A percentile compares a stretch with the other conserved stretches of the same genome.
phyloP scores from a whole-genome alignment of 495 filamentous ascomycete genomes.

The Poronia punctata region DNA sequence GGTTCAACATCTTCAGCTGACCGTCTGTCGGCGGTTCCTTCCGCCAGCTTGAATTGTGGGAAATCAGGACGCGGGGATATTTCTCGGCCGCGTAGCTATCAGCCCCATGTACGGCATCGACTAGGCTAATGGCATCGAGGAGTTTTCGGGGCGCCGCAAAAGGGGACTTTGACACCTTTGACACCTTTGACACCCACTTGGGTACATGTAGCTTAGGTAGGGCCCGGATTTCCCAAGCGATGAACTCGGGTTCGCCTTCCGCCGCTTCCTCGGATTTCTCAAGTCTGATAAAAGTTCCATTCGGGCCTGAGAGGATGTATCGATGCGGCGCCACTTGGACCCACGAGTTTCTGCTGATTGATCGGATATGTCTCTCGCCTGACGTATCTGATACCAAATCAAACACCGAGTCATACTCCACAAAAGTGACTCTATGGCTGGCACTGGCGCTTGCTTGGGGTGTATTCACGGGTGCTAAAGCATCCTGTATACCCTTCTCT shows the following conservation, averaged over 20 bases:
- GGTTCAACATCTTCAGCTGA: slow-evolving; percentile 71
- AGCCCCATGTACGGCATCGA: slow-evolving; percentile 69
- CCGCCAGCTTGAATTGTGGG: slow-evolving; percentile 59
- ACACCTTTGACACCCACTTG: too few species aligned
- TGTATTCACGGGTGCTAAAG: slow-evolving; percentile 3
- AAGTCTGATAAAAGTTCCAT: slow-evolving; percentile 56
- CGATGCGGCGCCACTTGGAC: slow-evolving; percentile 59
- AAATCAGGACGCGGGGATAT: slow-evolving; percentile 55
- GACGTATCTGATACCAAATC: slow-evolving; percentile 81
- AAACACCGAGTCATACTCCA: slow-evolving; percentile 80
- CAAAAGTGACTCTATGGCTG: slow-evolving; percentile 54
- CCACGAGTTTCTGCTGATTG: slow-evolving; percentile 69
- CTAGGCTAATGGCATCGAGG: slow-evolving; percentile 51
- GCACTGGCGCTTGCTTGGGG: not conserved
- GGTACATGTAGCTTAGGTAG: slow-evolving; percentile 28
- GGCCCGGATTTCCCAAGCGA: slow-evolving; percentile 31
- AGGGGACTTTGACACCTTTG: slow-evolving; percentile 41
- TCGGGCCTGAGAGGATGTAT: slow-evolving; percentile 56
- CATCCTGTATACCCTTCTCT: slow-evolving; percentile 24
- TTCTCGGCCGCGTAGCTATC: slow-evolving; percentile 67
- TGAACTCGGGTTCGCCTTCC: slow-evolving; percentile 15
- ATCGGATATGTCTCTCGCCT: slow-evolving; percentile 68
- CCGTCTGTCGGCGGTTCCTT: slow-evolving; percentile 53
- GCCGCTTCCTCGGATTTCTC: slow-evolving; percentile 34
- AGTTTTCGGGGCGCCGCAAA: slow-evolving; percentile 62